A percentile compares a stretch with the other conserved stretches of the same genome.
Evolutionary conservation across 768 basidiomycete species (phyloP).

Genomic region (Lactarius deliciosus): DNA sequence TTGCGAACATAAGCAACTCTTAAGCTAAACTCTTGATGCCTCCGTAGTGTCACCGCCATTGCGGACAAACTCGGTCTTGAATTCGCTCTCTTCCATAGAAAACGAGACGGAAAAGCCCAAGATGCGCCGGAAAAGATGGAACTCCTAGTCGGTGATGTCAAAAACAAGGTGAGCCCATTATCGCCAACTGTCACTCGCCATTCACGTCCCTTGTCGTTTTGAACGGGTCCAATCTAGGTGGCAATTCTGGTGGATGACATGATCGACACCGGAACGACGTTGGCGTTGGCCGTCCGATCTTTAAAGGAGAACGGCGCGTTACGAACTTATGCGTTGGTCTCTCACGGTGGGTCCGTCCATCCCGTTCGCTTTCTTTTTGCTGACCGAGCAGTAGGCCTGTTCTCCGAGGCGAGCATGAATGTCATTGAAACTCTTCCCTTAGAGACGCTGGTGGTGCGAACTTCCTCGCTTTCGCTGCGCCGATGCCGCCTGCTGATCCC

Average conservation of each 20-base stretch:
- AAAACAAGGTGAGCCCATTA: constrained; percentile 66
- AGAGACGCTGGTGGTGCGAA: constrained; percentile 79
- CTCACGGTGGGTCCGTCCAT: constrained; percentile 65
- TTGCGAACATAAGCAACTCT: constrained; percentile 10
- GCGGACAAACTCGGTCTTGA: constrained; percentile 95
- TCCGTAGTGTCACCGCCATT: constrained; percentile 81
- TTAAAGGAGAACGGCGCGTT: constrained; percentile 88
- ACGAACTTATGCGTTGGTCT: constrained; percentile 82
- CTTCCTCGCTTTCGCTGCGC: neutral
- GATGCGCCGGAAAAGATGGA: constrained; percentile 82
- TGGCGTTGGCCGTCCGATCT: constrained; percentile 80
- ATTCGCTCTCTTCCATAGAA: constrained; percentile 93
- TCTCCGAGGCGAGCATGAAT: constrained; percentile 73
- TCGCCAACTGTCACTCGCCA: neutral
- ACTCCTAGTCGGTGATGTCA: constrained; percentile 91
- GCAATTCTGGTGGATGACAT: constrained; percentile 98
- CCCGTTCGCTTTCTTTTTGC: constrained; percentile 4
- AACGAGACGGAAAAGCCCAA: constrained; percentile 67
- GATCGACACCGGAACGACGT: constrained; percentile 94
- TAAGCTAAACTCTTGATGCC: neutral
- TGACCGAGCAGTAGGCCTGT: constrained; percentile 52
- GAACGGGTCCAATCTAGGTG: constrained; percentile 46
- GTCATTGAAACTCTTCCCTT: constrained; percentile 71
- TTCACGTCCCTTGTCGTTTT: constrained; percentile 16
- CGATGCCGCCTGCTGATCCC: neutral